Base-by-base conservation (phyloP, 495 filamentous ascomycete species). In the Penicillium bovifimosum region DNA sequence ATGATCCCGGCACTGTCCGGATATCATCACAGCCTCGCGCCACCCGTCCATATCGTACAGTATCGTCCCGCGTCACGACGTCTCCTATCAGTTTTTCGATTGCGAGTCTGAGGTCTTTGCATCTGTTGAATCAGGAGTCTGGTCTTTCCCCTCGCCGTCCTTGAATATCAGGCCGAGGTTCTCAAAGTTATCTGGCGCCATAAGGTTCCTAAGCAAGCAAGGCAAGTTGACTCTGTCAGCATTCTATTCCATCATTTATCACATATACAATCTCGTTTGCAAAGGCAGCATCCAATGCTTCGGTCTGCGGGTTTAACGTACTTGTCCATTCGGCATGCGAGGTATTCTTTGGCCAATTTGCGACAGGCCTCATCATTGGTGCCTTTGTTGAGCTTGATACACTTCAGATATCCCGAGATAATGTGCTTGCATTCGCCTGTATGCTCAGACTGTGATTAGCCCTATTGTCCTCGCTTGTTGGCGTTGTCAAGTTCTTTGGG, bases 251-350 rank as follows among this genome's bases (percentile, higher is more conserved):
- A 16, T 7, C 20, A 39, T 45, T 9, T 34, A 6, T 5, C 32
- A 38, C 3, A 3, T 2, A 2, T 9, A 10, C 17, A 16, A 17
- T 27, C 33, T 17, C 24, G 17, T 32, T 7, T 39, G 5, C 2
- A 6, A 20, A 6, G 16, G 26, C 1, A 13, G 6, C 28, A 13
- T 18, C 29, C 2, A 11, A 13, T 16, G 13, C 11, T 17, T 28
- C 16, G 11, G n/a, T 26, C 14, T 44, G 24, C n/a, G n/a, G 27
- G 13, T 8, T 32, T 13, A 10, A 79, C 86, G 53, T 73, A 96
- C 91, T 85, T 80, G 52, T 98, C 93, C 93, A 98, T 98, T 35
- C 93, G 83, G 67, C 93, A 98, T 35, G 80, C 69, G 46, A 98
- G 71, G 68, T 98, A 98, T 11, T 80, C 79, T 69, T 96, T 96